A percentile compares a stretch with the other conserved stretches of the same genome.
Conservation (phyloP, 176 grass and related monocot genomes). For the Cenchrus fungigraminus region DNA sequence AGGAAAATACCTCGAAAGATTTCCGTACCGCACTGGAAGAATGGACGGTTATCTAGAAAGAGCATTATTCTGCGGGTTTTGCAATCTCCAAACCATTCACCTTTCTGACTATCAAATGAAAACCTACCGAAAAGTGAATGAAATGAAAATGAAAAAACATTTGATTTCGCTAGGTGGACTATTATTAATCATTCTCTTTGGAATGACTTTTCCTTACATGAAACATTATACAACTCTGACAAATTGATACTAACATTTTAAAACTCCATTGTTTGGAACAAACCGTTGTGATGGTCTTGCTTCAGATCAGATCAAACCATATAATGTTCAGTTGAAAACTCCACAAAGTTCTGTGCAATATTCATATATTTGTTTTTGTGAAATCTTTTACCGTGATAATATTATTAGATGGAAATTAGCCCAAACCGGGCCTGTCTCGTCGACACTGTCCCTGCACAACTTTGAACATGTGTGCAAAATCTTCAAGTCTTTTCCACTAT, state of each 20-base stretch:
- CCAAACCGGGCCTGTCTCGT: too few species aligned
- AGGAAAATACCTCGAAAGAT: too few species aligned
- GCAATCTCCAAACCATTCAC: background rate
- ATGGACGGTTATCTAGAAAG: too few species aligned
- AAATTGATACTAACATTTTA: background rate
- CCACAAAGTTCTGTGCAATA: too few species aligned
- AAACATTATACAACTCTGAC: background rate
- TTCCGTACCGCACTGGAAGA: too few species aligned
- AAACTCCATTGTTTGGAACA: background rate
- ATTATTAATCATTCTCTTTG: background rate
- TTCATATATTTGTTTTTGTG: too few species aligned
- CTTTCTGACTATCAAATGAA: background rate
- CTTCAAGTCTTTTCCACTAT: background rate
- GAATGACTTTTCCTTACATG: background rate
- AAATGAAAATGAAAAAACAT: background rate
- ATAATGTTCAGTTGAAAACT: too few species aligned
- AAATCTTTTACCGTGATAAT: too few species aligned
- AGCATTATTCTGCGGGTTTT: background rate
- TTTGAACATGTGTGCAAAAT: background rate
- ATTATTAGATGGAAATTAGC: too few species aligned
- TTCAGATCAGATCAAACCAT: too few species aligned
- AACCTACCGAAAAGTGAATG: background rate
- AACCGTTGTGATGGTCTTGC: background rate
- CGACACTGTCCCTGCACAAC: too few species aligned
- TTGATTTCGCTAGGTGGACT: background rate